Evolutionary conservation across 805 yeast species (phyloP).

Genomic region (Zygotorulaspora chibaensis): DNA sequence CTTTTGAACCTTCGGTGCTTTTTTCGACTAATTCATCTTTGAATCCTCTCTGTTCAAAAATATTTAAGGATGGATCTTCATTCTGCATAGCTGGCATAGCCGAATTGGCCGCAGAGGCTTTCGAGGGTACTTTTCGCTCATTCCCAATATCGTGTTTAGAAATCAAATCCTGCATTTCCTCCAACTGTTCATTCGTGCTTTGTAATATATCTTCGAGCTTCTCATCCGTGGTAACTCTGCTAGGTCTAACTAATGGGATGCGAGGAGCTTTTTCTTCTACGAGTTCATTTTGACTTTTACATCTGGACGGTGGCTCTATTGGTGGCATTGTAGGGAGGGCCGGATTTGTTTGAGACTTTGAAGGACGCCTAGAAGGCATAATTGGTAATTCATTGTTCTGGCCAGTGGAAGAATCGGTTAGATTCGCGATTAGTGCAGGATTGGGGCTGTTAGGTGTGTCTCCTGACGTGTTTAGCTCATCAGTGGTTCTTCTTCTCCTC

Average conservation of each 20-base stretch:
- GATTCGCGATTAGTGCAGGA: not conserved
- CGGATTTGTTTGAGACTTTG: constrained; percentile 8
- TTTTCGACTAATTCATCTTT: too few relatives aligned
- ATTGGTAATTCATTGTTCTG: constrained; percentile 14
- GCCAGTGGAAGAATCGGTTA: not conserved
- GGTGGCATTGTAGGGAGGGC: constrained; percentile 11
- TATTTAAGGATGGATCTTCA: not conserved
- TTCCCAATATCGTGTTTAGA: constrained; percentile 1
- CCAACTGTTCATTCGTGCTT: constrained; percentile 13
- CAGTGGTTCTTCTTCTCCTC: constrained; percentile 6
- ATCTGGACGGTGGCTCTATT: constrained; percentile 9
- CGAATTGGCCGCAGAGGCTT: not conserved
- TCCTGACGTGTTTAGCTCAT: not conserved
- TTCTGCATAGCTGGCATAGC: not conserved
- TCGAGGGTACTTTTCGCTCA: not conserved
- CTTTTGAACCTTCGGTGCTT: too few relatives aligned
- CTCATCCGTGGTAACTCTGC: constrained; percentile 9
- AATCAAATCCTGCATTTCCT: constrained; percentile 12
- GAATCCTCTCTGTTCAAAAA: too few relatives aligned
- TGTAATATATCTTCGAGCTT: constrained; percentile 12
- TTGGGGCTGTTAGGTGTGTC: not conserved
- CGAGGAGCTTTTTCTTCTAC: constrained; percentile 6
- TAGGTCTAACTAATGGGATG: constrained; percentile 10
- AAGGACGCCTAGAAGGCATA: constrained; percentile 22
- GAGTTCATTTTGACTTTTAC: constrained; percentile 4